Conservation (phyloP, 495 filamentous ascomycete genomes). For the Podospora appendiculata region DNA sequence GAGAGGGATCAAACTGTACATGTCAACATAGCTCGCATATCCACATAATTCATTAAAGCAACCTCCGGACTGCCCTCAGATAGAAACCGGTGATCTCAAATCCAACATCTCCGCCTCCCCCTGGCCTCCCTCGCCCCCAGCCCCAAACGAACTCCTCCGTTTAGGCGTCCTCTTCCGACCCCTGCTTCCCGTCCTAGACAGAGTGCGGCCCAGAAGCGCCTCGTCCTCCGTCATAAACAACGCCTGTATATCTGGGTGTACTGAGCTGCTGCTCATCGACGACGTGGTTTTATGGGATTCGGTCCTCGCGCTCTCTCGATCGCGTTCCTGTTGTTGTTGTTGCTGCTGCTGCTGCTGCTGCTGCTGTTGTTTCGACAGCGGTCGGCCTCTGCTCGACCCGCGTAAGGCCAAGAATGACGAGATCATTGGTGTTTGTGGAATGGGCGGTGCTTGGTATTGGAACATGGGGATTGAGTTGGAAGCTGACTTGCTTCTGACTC, state of each 20-base stretch:
- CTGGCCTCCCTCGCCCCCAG: background rate
- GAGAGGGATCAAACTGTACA: background rate
- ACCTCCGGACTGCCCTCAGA: background rate
- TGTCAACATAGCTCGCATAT: background rate
- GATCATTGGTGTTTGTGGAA: background rate
- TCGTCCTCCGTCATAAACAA: conserved; percentile 5
- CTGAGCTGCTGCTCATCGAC: background rate
- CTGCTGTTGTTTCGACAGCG: background rate
- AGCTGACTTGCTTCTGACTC: conserved; percentile 1
- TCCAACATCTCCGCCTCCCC: background rate
- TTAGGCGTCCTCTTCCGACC: background rate
- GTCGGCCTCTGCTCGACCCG: background rate
- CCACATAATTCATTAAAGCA: background rate
- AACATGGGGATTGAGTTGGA: background rate
- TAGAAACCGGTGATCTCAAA: conserved; percentile 3
- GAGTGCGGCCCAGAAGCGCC: conserved; percentile 1
- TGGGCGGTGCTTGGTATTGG: conserved; percentile 1
- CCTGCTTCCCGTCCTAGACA: conserved; percentile 2
- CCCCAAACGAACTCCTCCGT: background rate
- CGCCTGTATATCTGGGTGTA: conserved; percentile 4
- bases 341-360: background rate
- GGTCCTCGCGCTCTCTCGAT: background rate
- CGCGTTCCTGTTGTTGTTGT: background rate
- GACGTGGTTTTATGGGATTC: background rate
- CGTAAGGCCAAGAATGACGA: background rate